Evolutionary conservation across 2,329 filamentous ascomycete genomes (phyloP).

Genomic region (Seiridium unicorne): DNA sequence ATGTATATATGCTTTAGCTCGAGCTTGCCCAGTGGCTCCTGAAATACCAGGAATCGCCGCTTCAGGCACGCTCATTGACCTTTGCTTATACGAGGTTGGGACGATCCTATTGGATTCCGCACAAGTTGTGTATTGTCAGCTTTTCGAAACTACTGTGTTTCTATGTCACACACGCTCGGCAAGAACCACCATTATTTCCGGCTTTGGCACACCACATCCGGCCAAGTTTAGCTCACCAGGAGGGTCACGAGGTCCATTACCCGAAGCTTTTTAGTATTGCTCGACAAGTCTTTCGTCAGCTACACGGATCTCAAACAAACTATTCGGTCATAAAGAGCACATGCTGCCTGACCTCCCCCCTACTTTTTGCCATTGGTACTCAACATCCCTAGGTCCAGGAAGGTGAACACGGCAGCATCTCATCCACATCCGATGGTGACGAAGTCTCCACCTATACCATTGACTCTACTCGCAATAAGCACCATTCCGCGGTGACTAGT

Average conservation of each 20-base stretch:
- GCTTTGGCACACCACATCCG: constrained; percentile 1
- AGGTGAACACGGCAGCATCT: neutral
- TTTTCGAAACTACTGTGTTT: neutral
- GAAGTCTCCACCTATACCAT: neutral
- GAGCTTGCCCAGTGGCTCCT: neutral
- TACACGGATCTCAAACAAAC: neutral
- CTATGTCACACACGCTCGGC: neutral
- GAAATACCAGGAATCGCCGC: neutral
- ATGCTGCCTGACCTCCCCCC: neutral
- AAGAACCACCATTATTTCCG: neutral
- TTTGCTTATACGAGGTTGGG: no score
- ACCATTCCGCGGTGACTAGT: neutral
- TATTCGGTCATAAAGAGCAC: neutral
- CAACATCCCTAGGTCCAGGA: no score
- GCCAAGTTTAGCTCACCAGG: neutral
- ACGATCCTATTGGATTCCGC: neutral
- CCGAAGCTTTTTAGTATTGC: neutral
- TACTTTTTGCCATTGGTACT: neutral
- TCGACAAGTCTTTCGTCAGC: neutral
- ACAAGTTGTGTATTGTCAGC: neutral
- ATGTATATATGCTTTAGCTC: neutral
- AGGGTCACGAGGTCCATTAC: constrained; percentile 4
- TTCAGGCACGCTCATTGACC: no score
- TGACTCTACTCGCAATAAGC: neutral
- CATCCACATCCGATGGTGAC: neutral